Conservation (phyloP, 2,329 filamentous ascomycete species). For the Pestalotiopsis sp. region DNA sequence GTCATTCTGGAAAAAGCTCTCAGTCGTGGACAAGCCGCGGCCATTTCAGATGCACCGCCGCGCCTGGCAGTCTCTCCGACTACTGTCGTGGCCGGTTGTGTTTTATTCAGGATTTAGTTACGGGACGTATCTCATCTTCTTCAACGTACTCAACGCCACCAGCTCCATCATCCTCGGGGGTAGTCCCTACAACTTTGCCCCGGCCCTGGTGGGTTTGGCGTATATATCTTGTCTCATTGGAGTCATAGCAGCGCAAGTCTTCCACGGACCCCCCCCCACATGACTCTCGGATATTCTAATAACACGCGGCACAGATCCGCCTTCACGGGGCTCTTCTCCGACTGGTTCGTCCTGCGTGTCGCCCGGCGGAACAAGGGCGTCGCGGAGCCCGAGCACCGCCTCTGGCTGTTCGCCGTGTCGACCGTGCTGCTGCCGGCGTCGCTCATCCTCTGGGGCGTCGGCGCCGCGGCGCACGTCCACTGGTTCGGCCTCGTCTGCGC, state of each 20-base stretch:
- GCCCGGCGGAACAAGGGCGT: constrained; percentile 43
- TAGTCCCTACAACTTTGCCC: constrained; percentile 39
- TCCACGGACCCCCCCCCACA: too few species aligned
- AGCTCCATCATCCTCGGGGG: constrained; percentile 41
- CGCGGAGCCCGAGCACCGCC: constrained; percentile 42
- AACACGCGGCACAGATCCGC: constrained; percentile 17
- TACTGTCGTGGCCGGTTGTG: constrained; percentile 43
- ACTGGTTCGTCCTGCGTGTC: constrained; percentile 39
- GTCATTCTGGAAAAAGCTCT: constrained; percentile 44
- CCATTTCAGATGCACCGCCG: constrained; percentile 41
- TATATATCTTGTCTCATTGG: constrained; percentile 41
- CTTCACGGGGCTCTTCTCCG: constrained; percentile 37
- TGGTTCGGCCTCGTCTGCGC: constrained; percentile 45
- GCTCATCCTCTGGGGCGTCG: constrained; percentile 32
- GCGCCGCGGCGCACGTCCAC: constrained; percentile 38
- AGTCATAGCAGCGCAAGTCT: constrained; percentile 29
- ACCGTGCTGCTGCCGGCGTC: constrained; percentile 27
- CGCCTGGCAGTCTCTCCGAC: constrained; percentile 37
- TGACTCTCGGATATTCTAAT: background rate
- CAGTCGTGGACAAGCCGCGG: constrained; percentile 40
- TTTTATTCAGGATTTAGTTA: constrained; percentile 46
- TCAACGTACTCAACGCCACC: constrained; percentile 47
- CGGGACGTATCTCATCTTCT: constrained; percentile 44
- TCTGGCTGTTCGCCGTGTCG: constrained; percentile 40
- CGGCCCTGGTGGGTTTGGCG: constrained; percentile 40